A percentile compares a stretch with the other conserved stretches of the same genome.
Evolutionary conservation across 805 yeast genomes (phyloP).

Genomic region (Helenozyma rhizophorensis): DNA sequence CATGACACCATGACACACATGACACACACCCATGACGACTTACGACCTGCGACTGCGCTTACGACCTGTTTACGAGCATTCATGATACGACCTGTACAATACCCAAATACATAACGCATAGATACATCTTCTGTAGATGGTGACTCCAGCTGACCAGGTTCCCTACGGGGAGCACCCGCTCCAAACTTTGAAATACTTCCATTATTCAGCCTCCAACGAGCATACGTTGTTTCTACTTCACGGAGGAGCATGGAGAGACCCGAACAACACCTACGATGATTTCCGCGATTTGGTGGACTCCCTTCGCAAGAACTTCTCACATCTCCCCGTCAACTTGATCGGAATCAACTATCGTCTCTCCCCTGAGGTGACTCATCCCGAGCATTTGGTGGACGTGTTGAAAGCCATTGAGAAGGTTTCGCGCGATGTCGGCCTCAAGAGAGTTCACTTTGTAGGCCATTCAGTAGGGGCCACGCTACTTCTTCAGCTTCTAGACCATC

Average conservation of each 20-base stretch:
- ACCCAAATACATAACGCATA: too few species aligned
- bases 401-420: constrained; percentile 35
- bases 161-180: constrained; percentile 31
- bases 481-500: constrained; percentile 44
- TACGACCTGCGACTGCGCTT: too few species aligned
- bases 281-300: constrained; percentile 31
- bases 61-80: too few species aligned
- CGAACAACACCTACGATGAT: constrained; percentile 55
- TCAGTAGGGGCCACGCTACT: constrained; percentile 75
- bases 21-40: too few species aligned
- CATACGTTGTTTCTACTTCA: constrained; percentile 56
- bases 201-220: constrained; percentile 9
- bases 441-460: constrained; percentile 55
- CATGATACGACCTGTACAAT: too few species aligned
- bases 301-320: constrained; percentile 1
- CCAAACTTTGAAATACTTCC: constrained; percentile 27
- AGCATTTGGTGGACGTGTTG: constrained; percentile 53
- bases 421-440: constrained; percentile 14
- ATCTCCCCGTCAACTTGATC: constrained; percentile 17
- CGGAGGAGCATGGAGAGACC: constrained; percentile 90
- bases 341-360: constrained; percentile 61
- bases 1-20: too few species aligned
- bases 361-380: constrained; percentile 60
- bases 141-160: not conserved
- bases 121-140: too few species aligned